These are phyloP conservation scores for Pichia sorboxylosa DNA, from an alignment of 1,139 yeast genomes.

Conservation along the genomic window DNA sequence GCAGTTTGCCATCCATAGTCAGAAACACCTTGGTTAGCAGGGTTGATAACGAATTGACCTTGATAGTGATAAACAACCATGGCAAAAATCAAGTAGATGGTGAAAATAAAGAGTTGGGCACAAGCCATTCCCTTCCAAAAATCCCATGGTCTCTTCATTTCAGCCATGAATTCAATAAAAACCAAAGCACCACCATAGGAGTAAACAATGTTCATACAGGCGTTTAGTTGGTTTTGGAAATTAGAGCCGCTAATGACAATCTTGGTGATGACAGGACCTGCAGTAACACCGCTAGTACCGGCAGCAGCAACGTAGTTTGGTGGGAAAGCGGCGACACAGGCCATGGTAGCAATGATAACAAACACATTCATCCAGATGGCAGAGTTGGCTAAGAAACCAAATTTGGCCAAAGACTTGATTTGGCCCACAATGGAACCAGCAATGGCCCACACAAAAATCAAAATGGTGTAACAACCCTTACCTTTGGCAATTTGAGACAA, in stretches of 20 bases:
- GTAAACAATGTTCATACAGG: conserved; percentile 34
- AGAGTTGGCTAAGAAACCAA: conserved; percentile 31
- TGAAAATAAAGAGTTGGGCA: conserved; percentile 32
- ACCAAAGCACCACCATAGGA: conserved; percentile 39
- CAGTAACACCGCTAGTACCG: conserved; percentile 14
- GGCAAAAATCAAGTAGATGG: conserved; percentile 30
- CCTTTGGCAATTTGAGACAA: conserved; percentile 30
- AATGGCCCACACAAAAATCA: conserved; percentile 31
- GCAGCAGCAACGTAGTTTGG: conserved; percentile 28
- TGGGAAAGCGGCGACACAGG: conserved; percentile 25
- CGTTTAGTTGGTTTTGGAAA: conserved; percentile 23
- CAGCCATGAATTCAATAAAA: conserved; percentile 34
- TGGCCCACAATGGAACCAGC: conserved; percentile 34
- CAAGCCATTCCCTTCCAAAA: conserved; percentile 35
- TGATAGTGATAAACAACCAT: conserved; percentile 31
- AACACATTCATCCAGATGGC: conserved; percentile 35
- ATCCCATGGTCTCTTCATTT: conserved; percentile 34
- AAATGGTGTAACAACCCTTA: conserved; percentile 29
- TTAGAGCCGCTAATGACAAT: conserved; percentile 11
- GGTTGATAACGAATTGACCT: conserved; percentile 32
- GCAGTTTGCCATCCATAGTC: conserved; percentile 31
- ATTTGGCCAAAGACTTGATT: conserved; percentile 28
- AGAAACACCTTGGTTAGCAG: conserved; percentile 33
- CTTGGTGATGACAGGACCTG: conserved; percentile 17
- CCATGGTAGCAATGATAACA: conserved; percentile 31